A percentile compares a stretch with the other conserved stretches of the same genome.
These are phyloP conservation scores for Exophiala calicioides DNA, from an alignment of 2,329 filamentous ascomycete species.

Conservation along the genomic window DNA sequence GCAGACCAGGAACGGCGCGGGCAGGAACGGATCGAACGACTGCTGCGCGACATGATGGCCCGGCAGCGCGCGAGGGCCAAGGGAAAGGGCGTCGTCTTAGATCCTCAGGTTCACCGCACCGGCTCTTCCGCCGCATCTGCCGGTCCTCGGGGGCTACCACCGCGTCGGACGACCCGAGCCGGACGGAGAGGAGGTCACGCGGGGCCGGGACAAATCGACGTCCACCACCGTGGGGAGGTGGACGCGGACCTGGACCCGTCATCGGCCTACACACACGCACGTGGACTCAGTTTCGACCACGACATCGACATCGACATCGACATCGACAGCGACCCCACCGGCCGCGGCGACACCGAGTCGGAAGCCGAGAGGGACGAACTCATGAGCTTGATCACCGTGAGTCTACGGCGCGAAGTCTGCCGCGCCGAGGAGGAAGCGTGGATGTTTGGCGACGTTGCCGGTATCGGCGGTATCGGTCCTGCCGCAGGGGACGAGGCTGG, in stretches of 20 bases:
- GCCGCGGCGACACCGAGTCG: conserved; percentile 23
- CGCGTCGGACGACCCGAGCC: background rate
- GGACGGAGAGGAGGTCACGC: background rate
- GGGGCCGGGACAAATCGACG: background rate
- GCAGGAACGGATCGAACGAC: conserved; percentile 25
- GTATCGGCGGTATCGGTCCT: background rate
- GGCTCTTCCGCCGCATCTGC: background rate
- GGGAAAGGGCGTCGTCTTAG: conserved; percentile 4
- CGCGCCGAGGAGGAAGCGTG: conserved; percentile 80
- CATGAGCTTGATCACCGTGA: conserved; percentile 67
- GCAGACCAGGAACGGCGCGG: conserved; percentile 22
- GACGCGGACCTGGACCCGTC: no score
- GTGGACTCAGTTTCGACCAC: background rate
- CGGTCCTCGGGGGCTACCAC: background rate
- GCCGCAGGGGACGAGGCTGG: conserved; percentile 49
- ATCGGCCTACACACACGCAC: no score
- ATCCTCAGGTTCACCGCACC: conserved; percentile 3
- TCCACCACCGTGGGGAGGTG: no score
- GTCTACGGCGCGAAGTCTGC: conserved; percentile 70
- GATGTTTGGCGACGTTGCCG: conserved; percentile 66
- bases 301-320: background rate
- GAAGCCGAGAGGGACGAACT: conserved; percentile 56
- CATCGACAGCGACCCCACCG: background rate
- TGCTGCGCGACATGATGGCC: conserved; percentile 27
- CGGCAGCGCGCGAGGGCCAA: conserved; percentile 26